These are phyloP conservation scores for Phyllosticta paracitricarpa DNA, from an alignment of 2,329 filamentous ascomycete genomes.

Conservation along the genomic window DNA sequence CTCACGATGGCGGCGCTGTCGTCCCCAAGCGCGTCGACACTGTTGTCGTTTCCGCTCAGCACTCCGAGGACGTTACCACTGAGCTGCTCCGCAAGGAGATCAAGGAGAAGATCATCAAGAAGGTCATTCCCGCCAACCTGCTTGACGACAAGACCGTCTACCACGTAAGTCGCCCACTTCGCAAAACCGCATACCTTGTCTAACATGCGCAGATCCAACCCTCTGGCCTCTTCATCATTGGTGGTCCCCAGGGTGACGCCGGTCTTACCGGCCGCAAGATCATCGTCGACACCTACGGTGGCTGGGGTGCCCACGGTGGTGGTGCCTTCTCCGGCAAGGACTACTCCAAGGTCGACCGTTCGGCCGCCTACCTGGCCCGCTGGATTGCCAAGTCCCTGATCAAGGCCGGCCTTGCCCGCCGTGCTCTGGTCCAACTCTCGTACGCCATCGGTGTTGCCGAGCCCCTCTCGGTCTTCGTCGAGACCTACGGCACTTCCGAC, in stretches of 20 bases:
- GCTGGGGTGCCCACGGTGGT: constrained; percentile 98
- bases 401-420: constrained; percentile 76
- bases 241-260: constrained; percentile 96
- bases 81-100: constrained; percentile 92
- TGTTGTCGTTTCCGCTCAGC: constrained; percentile 92
- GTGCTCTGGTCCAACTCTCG: constrained; percentile 91
- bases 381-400: constrained; percentile 99
- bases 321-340: constrained; percentile 99
- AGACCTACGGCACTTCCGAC: constrained; percentile 89
- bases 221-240: constrained; percentile 97
- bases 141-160: constrained; percentile 90
- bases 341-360: constrained; percentile 99
- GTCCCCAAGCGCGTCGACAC: constrained; percentile 90
- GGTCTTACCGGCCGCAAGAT: constrained; percentile 99
- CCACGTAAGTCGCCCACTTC: constrained; percentile 55
- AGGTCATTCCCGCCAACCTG: constrained; percentile 84
- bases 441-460: constrained; percentile 99
- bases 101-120: constrained; percentile 93
- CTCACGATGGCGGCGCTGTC: constrained; percentile 89
- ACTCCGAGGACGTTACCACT: constrained; percentile 77
- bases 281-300: constrained; percentile 98
- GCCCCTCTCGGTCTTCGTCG: constrained; percentile 95
- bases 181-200: not conserved
- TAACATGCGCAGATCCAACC: constrained; percentile 63
- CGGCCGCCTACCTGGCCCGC: constrained; percentile 90